Conservation (phyloP, 495 filamentous ascomycete species). For the Mytilinidion resinicola region DNA sequence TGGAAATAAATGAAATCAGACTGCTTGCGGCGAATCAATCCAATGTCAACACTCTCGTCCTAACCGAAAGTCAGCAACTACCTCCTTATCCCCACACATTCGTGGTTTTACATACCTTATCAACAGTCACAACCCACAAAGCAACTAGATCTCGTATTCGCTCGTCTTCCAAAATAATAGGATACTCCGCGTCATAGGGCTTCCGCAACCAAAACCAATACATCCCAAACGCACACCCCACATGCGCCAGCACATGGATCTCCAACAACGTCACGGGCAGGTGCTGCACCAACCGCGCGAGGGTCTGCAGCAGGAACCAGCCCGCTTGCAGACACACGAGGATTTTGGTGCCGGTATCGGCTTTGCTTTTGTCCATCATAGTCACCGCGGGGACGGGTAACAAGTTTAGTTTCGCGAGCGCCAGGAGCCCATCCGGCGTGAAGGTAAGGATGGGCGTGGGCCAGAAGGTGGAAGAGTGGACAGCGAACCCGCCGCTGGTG, state of each 20-base stretch:
- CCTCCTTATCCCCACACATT: no score
- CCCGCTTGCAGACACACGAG: constrained; percentile 35
- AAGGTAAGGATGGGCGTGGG: constrained; percentile 12
- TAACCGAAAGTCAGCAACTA: no score
- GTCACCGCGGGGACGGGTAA: constrained; percentile 16
- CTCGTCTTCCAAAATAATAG: constrained; percentile 5
- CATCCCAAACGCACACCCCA: constrained; percentile 36
- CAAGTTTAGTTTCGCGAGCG: constrained; percentile 19
- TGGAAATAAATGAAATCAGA: no score
- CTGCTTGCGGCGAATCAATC: no score
- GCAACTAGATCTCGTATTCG: constrained; percentile 11
- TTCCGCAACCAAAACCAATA: constrained; percentile 40
- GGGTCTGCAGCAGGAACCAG: constrained; percentile 37
- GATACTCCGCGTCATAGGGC: constrained; percentile 28
- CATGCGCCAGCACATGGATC: constrained; percentile 33
- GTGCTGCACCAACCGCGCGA: constrained; percentile 22
- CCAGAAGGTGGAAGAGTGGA: constrained; percentile 8
- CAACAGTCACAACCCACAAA: constrained; percentile 1
- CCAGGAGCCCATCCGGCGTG: constrained; percentile 25
- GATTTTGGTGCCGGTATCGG: constrained; percentile 32
- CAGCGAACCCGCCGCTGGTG: constrained; percentile 13
- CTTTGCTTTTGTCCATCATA: constrained; percentile 35
- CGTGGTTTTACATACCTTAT: background rate
- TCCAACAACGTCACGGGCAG: constrained; percentile 37
- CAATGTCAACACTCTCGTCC: no score